These are phyloP conservation scores for Lentinula guzmanii DNA, from an alignment of 768 basidiomycete genomes.

Conservation along the genomic window DNA sequence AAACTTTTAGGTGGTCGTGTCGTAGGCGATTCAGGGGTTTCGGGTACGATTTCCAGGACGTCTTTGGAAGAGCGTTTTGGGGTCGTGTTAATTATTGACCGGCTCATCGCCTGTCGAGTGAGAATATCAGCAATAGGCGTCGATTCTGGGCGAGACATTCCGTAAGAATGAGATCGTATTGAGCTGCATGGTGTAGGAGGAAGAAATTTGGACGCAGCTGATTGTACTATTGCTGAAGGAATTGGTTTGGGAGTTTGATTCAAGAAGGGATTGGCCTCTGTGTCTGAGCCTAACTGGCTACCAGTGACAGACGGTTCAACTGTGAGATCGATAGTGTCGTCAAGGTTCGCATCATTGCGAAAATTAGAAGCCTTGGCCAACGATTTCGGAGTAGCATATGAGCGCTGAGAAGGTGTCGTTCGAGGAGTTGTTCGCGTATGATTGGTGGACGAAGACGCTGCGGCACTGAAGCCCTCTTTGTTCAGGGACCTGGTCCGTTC, in stretches of 20 bases:
- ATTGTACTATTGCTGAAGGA: background rate
- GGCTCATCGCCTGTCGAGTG: background rate
- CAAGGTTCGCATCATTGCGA: background rate
- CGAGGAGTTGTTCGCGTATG: background rate
- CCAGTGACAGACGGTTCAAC: background rate
- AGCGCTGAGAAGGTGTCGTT: background rate
- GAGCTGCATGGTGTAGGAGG: conserved; percentile 1
- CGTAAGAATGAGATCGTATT: background rate
- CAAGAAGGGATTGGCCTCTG: background rate
- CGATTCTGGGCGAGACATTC: background rate
- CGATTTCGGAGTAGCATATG: conserved; percentile 4
- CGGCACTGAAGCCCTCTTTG: background rate
- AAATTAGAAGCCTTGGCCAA: background rate
- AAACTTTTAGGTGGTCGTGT: background rate
- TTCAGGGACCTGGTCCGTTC: conserved; percentile 3
- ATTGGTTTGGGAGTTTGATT: background rate
- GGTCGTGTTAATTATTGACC: background rate
- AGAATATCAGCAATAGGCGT: background rate
- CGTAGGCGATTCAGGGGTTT: background rate
- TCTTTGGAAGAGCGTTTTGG: background rate
- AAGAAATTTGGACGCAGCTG: background rate
- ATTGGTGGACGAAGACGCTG: background rate
- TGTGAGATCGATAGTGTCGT: background rate
- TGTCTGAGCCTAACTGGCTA: background rate
- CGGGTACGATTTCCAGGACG: background rate